phyloP scores from a whole-genome alignment of 2,329 filamentous ascomycete genomes.

The Ceratocystis diversiconidia region DNA sequence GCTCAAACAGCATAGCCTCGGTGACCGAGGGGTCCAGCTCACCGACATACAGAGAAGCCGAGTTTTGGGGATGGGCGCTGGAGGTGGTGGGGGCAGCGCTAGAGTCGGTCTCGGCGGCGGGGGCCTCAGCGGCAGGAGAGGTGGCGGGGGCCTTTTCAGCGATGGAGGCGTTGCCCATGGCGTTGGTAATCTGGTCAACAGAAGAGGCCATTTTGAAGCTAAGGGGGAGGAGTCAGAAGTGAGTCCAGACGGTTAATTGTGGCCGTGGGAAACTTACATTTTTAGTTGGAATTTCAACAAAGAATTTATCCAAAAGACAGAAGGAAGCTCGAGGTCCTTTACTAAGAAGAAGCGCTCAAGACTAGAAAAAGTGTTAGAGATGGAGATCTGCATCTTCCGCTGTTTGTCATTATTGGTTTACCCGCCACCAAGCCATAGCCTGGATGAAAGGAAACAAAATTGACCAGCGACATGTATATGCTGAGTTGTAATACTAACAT shows the following conservation, averaged over 20 bases:
- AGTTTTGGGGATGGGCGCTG: slow-evolving; percentile 70
- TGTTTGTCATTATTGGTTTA: neutral
- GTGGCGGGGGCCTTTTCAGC: slow-evolving; percentile 53
- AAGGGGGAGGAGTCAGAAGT: neutral
- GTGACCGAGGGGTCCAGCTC: slow-evolving; percentile 96
- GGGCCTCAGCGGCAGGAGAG: slow-evolving; percentile 61
- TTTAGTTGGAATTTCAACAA: slow-evolving; percentile 18
- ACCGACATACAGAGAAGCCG: slow-evolving; percentile 95
- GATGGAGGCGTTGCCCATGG: slow-evolving; percentile 58
- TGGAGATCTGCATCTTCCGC: neutral
- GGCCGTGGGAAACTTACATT: slow-evolving; percentile 6
- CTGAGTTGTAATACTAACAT: neutral
- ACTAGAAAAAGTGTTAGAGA: neutral
- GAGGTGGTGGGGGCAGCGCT: slow-evolving; percentile 60
- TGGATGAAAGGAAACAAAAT: neutral
- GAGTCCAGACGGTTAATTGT: neutral
- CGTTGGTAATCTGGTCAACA: slow-evolving; percentile 69
- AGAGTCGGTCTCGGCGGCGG: slow-evolving; percentile 39
- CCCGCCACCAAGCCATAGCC: neutral
- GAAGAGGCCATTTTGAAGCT: slow-evolving; percentile 45
- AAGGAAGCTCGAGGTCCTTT: slow-evolving; percentile 9
- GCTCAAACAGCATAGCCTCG: slow-evolving; percentile 99
- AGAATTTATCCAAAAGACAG: slow-evolving; percentile 18
- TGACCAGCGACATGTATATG: neutral
- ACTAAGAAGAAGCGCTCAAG: slow-evolving; percentile 2